Evolutionary conservation across 192 early-diverging fungal species (phyloP).

Genomic region (Obelidium mucronatum): DNA sequence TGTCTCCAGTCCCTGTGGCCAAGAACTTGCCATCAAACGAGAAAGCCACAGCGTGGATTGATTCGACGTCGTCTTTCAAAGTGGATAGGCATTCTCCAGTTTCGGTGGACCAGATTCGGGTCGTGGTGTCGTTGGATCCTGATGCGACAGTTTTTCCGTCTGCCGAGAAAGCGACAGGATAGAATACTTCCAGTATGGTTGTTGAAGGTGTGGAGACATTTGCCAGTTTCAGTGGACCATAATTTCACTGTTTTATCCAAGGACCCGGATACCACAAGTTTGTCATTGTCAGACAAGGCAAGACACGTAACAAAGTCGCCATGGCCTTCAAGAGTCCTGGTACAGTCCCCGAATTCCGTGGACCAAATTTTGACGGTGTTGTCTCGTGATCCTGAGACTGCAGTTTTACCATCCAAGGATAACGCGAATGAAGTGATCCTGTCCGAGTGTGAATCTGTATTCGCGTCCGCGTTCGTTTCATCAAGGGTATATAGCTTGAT

Average conservation of each 20-base stretch:
- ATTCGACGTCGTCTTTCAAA: too few relatives aligned
- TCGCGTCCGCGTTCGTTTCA: too few relatives aligned
- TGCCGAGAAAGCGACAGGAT: conserved; percentile 2
- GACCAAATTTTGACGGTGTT: not conserved
- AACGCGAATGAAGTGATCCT: too few relatives aligned
- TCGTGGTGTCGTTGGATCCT: not conserved
- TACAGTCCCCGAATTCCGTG: too few relatives aligned
- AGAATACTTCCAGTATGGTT: too few relatives aligned
- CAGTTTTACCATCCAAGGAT: too few relatives aligned
- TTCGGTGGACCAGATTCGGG: conserved; percentile 1
- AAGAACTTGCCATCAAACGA: conserved; percentile 27
- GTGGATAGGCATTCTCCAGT: too few relatives aligned
- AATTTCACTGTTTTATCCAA: conserved; percentile 3
- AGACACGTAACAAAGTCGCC: not conserved
- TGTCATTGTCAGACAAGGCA: conserved; percentile 7
- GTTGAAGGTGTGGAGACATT: conserved; percentile 22
- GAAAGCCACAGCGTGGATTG: conserved; percentile 34
- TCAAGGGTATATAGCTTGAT: too few relatives aligned
- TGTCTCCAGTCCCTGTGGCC: conserved; percentile 26
- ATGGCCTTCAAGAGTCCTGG: conserved; percentile 22
- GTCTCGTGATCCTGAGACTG: conserved; percentile 3
- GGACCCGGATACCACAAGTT: conserved; percentile 19
- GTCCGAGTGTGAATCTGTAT: too few relatives aligned
- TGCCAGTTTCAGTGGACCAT: conserved; percentile 31
- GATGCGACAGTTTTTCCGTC: not conserved